A percentile compares a stretch with the other conserved stretches of the same genome.
These are phyloP conservation scores for Zymoseptoria tritici DNA, from an alignment of 2,329 filamentous ascomycete genomes.

Conservation along the genomic window DNA sequence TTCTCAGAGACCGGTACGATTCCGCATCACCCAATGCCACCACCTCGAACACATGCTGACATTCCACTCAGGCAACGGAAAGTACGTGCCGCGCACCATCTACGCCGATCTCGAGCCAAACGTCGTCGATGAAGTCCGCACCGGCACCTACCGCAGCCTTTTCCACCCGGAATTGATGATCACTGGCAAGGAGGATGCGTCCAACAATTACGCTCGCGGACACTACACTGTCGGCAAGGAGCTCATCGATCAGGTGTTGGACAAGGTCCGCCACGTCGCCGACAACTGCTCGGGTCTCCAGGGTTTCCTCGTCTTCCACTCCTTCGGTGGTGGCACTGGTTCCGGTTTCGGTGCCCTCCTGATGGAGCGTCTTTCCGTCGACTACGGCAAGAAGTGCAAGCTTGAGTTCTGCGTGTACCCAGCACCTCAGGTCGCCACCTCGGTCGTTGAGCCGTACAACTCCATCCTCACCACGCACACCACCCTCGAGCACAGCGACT, in stretches of 20 bases:
- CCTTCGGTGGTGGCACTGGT: constrained; percentile 96
- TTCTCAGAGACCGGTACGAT: constrained; percentile 94
- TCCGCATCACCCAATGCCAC: constrained; percentile 47
- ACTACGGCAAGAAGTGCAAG: constrained; percentile 99
- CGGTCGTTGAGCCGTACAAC: constrained; percentile 99
- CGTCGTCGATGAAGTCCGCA: constrained; percentile 98
- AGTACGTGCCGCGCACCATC: constrained; percentile 98
- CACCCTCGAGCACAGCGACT: constrained; percentile 98
- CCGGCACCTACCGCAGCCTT: constrained; percentile 87
- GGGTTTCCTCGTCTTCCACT: constrained; percentile 99
- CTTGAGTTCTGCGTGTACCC: constrained; percentile 99
- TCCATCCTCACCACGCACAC: constrained; percentile 98
- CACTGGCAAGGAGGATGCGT: constrained; percentile 99
- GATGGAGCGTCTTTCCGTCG: constrained; percentile 97
- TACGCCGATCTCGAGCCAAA: constrained; percentile 99
- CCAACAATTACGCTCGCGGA: constrained; percentile 99
- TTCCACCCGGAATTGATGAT: constrained; percentile 99
- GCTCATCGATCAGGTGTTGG: constrained; percentile 93
- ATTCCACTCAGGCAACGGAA: constrained; percentile 71
- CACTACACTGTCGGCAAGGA: constrained; percentile 99
- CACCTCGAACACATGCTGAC: constrained; percentile 60
- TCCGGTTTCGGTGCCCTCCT: constrained; percentile 97
- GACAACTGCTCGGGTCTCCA: constrained; percentile 98
- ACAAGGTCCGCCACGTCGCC: constrained; percentile 95
- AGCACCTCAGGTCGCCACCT: constrained; percentile 91